Conservation (phyloP, 257 asterid genomes). For the Ajuga chamaepitys region DNA sequence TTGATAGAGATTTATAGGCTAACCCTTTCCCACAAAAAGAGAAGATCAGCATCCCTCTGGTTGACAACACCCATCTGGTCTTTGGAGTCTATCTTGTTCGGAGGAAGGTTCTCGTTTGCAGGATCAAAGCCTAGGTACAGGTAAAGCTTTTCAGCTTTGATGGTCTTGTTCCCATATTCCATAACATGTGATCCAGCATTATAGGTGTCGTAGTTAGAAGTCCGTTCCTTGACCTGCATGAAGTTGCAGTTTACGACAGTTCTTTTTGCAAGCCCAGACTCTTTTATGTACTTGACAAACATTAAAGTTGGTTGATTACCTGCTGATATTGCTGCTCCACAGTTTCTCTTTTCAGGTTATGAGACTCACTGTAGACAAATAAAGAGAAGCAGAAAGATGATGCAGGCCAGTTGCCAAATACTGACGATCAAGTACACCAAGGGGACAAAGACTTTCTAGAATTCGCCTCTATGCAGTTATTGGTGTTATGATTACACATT, state of each 20-base stretch:
- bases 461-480: too few species aligned
- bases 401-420: not conserved
- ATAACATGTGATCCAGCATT: constrained; percentile 79
- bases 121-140: constrained; percentile 82
- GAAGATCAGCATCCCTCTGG: constrained; percentile 83
- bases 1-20: too few species aligned
- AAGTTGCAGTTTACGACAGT: not conserved
- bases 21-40: constrained; percentile 68
- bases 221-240: constrained; percentile 74
- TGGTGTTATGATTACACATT: too few species aligned
- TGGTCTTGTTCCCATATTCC: constrained; percentile 72
- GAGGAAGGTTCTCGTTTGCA: constrained; percentile 53
- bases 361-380: constrained; percentile 53
- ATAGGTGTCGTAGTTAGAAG: constrained; percentile 56
- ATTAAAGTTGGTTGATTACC: constrained; percentile 23
- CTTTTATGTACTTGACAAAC: not conserved
- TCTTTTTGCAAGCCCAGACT: not conserved
- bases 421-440: too few species aligned
- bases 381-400: not conserved
- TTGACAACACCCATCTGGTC: constrained; percentile 46
- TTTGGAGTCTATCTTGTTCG: constrained; percentile 23
- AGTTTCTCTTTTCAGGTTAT: constrained; percentile 70
- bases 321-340: constrained; percentile 56
- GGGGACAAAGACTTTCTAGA: too few species aligned
- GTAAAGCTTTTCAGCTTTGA: constrained; percentile 57